Evolutionary conservation across 164 flowering plant species (phyloP).

Genomic region (Kingdonia uniflora): DNA sequence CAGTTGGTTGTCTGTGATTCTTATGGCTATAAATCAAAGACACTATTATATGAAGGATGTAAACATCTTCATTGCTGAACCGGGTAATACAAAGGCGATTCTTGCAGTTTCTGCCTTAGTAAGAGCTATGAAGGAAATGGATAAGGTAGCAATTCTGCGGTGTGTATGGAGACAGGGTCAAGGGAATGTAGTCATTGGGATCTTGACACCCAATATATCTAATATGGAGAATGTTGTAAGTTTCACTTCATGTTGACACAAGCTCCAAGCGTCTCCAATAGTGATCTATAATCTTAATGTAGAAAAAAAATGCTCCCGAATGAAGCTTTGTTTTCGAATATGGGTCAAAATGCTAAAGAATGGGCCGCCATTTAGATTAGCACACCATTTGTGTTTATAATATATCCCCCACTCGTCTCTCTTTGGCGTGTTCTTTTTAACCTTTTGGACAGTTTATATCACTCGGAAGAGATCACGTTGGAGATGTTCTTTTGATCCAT

Average conservation of each 20-base stretch:
- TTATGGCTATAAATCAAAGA: slow-evolving; percentile 22
- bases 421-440: too few species aligned
- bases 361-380: too few species aligned
- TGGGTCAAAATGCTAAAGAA: too few species aligned
- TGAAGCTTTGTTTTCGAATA: too few species aligned
- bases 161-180: slow-evolving; percentile 98
- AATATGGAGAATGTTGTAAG: slow-evolving; percentile 51
- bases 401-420: too few species aligned
- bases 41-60: slow-evolving; percentile 93
- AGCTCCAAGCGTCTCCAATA: too few species aligned
- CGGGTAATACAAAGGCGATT: slow-evolving; percentile 60
- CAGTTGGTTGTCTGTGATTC: background rate
- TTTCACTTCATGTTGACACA: slow-evolving; percentile 8
- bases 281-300: too few species aligned
- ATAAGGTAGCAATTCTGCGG: slow-evolving; percentile 84
- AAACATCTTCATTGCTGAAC: slow-evolving; percentile 73
- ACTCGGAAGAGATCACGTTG: too few species aligned
- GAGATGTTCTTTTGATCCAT: too few species aligned
- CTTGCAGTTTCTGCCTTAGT: slow-evolving; percentile 83
- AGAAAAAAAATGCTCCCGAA: too few species aligned
- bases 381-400: too few species aligned
- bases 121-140: slow-evolving; percentile 82
- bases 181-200: slow-evolving; percentile 70
- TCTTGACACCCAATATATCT: slow-evolving; percentile 82
- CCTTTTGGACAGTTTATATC: too few species aligned